A percentile compares a stretch with the other conserved stretches of the same genome.
These are phyloP conservation scores for Ashbya aceris DNA, from an alignment of 1,139 yeast genomes.

Conservation along the genomic window DNA sequence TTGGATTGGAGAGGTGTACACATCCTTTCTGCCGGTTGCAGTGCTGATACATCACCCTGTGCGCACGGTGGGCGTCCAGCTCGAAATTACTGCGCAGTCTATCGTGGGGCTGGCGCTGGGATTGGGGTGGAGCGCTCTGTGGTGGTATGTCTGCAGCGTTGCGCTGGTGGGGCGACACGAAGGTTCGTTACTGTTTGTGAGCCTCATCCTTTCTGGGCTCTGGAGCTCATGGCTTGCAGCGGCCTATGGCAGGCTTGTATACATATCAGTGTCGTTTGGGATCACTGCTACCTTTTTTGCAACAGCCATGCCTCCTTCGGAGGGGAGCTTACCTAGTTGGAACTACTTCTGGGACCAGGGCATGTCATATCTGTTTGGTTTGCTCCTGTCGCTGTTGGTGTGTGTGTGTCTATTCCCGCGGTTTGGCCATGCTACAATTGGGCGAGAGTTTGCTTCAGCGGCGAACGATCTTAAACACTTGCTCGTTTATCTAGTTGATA, in stretches of 20 bases:
- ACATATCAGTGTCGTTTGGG: constrained; percentile 33
- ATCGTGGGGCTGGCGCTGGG: constrained; percentile 41
- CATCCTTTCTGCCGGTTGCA: constrained; percentile 36
- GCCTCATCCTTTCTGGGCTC: constrained; percentile 33
- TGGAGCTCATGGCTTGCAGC: constrained; percentile 37
- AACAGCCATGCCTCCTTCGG: constrained; percentile 21
- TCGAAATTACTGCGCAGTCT: constrained; percentile 37
- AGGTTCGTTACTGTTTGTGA: constrained; percentile 40
- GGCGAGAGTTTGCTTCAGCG: constrained; percentile 18
- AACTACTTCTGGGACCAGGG: constrained; percentile 34
- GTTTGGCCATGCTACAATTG: constrained; percentile 31
- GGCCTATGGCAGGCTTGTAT: constrained; percentile 34
- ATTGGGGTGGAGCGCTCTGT: constrained; percentile 37
- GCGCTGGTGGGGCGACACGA: constrained; percentile 35
- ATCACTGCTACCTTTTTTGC: constrained; percentile 32
- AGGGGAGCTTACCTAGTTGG: constrained; percentile 29
- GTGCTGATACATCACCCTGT: constrained; percentile 40
- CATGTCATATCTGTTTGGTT: constrained; percentile 38
- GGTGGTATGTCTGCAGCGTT: constrained; percentile 35
- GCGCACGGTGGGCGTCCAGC: constrained; percentile 39
- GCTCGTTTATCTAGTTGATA: constrained; percentile 19
- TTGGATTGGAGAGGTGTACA: constrained; percentile 36
- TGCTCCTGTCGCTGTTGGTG: constrained; percentile 32
- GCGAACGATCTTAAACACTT: constrained; percentile 21
- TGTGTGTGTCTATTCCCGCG: constrained; percentile 34